phyloP scores from a whole-genome alignment of 2,329 filamentous ascomycete species.

The Macrophomina tecta region DNA sequence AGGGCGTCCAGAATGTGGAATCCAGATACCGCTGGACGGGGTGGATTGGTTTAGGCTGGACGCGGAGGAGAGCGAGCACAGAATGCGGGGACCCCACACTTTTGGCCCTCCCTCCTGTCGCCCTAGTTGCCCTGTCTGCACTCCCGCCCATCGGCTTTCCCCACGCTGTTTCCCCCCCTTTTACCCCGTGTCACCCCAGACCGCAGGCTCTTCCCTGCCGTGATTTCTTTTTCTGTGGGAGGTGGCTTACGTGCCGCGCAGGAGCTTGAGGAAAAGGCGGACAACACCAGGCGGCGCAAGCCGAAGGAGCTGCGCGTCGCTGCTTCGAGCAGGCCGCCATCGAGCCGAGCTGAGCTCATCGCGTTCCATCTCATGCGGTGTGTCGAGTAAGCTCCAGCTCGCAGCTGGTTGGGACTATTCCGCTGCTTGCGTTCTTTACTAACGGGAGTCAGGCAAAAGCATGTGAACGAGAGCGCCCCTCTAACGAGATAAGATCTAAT shows the following conservation, averaged over 20 bases:
- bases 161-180: background rate
- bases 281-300: background rate
- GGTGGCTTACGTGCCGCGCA: background rate
- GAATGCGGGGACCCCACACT: conserved; percentile 25
- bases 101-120: conserved; percentile 1
- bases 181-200: background rate
- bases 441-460: background rate
- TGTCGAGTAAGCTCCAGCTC: conserved; percentile 1
- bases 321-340: background rate
- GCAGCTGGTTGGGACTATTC: background rate
- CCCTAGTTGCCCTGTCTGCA: background rate
- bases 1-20: background rate
- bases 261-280: background rate
- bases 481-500: background rate
- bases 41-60: background rate
- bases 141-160: background rate
- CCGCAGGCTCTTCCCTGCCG: background rate
- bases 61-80: background rate
- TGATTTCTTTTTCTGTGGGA: background rate
- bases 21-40: background rate
- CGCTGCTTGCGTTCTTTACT: background rate
- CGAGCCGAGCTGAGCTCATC: conserved; percentile 12
- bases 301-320: background rate
- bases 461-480: background rate
- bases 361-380: background rate